These are phyloP conservation scores for Geopyxis carbonaria DNA, from an alignment of 495 filamentous ascomycete genomes.

Conservation along the genomic window DNA sequence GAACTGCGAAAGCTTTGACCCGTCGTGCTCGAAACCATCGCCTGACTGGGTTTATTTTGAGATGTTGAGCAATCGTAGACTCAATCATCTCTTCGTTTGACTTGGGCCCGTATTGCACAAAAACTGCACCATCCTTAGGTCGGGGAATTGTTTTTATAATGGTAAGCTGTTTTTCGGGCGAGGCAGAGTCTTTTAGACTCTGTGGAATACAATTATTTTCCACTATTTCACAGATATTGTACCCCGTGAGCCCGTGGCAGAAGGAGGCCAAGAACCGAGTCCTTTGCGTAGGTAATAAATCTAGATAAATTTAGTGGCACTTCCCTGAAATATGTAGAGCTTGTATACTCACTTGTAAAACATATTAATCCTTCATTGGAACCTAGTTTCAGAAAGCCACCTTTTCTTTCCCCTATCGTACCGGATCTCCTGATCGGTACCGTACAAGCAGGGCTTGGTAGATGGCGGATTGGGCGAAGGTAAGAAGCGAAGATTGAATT, in stretches of 20 bases:
- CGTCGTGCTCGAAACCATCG: no score
- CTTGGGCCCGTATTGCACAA: constrained; percentile 56
- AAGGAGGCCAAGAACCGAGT: neutral
- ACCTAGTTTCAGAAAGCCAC: constrained; percentile 56
- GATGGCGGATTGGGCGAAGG: no score
- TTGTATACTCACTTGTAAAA: constrained; percentile 54
- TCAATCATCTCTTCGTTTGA: constrained; percentile 44
- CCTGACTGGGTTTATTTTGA: constrained; percentile 51
- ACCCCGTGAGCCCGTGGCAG: no score
- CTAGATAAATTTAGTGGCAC: neutral
- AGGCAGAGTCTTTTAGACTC: neutral
- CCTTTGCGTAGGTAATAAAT: neutral
- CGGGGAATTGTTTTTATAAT: constrained; percentile 36
- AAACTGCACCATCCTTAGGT: constrained; percentile 79
- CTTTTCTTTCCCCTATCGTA: constrained; percentile 27
- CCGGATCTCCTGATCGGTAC: constrained; percentile 12
- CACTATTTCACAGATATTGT: no score
- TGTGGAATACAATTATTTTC: neutral
- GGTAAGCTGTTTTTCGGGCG: neutral
- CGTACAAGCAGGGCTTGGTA: no score
- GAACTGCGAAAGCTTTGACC: constrained; percentile 50
- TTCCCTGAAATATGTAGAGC: neutral
- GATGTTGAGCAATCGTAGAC: constrained; percentile 32
- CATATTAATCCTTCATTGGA: constrained; percentile 69
- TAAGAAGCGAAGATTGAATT: no score